Evolutionary conservation across 2,329 filamentous ascomycete species (phyloP), one percentile per base, ranked within the genome.

Genomic region (Ilyonectria destructans): DNA sequence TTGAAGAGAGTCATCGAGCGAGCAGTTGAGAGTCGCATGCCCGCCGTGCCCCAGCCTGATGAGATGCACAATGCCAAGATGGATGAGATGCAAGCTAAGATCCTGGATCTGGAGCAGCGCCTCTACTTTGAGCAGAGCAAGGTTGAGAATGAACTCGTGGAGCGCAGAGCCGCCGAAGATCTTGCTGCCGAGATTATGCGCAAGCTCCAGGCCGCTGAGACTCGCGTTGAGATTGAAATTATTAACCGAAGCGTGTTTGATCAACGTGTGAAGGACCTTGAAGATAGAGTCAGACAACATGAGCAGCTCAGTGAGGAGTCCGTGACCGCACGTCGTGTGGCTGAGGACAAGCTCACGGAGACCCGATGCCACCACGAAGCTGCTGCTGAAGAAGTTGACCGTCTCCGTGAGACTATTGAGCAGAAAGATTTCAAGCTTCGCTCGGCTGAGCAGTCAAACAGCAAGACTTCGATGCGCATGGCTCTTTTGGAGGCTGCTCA

Each of bases 271-370:
- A 83, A 87, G 43, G 91, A 93, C 51, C 85, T 95, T 1, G 92
- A 95, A 77, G 90, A 90, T 52, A 90, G 90, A 77, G 84, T 94
- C 52, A 87, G 87, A 67, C 81, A 87, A 10, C 88, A 92, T 40
- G 90, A 94, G 71, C 85, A 86, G 40, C 87, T 87, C 63, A 87
- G 87, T 1, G 91, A 94, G 69, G 82, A 89, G 59, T 92, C 95
- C 74, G 82, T 91, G 67, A 84, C 86, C 51, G 82, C 83, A 55
- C 89, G 92, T 66, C 88, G 92, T 61, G 86, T 89, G 37, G 91
- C 91, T 1, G 92, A 95, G 78, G 93, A 95, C 75, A 89, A 89
- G 68, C 83, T 94, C 15, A 88, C 91, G 6, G 92, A 95, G 77
- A 86, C 91, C n/a, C 91, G 95, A 79, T 87, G 90, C 62, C 86